Evolutionary conservation across 2,329 filamentous ascomycete species (phyloP), one percentile per base, ranked within the genome.

Genomic region (Botrytis fabae): DNA sequence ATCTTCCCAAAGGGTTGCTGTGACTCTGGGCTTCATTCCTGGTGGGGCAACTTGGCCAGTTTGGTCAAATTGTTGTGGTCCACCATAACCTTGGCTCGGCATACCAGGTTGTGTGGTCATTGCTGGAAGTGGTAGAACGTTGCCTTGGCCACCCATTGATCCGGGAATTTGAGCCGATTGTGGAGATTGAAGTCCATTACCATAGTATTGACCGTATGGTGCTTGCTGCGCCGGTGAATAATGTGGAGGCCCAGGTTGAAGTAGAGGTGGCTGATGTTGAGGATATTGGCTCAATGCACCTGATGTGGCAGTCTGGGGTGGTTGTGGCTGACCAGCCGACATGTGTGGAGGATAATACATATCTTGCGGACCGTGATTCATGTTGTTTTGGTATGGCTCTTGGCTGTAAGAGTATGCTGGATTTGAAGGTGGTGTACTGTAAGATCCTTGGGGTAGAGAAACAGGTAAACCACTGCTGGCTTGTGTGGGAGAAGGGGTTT

Each of bases 1-100:
- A 78, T 99, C 96, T 85, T 98, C 96, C 96, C 96, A 99, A 38
- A 99, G 83, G 0, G 96, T 99, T 14, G 96, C 96, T 7, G 96
- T 98, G 42, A 99, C 96, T 75, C 95, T 88, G 32, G 96, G 96
- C 85, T 98, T 98, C 90, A 97, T 97, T 44, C 95, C 95, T 4
- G 93, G 93, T 14, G 96, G 96, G 28, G 94, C 93, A 74, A 97
- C 85, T 82, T 98, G 96, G 14, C 96, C 96, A n/a, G 93, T 97
- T 12, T 91, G 92, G 81, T 98, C 96, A 77, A 89, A 90, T 6
- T 85, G 85, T 71, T 83, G 81, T 76, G 88, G 87, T 64, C 85
- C 84, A 28, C 83, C 80, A 77, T 83, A 85, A 65, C 82, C 82
- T 80, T 86, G 85, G 65, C 81, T 78, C 6, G 84, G 82, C 80